phyloP scores from a whole-genome alignment of 2,329 filamentous ascomycete genomes.

The Dothideomycetes sp. region DNA sequence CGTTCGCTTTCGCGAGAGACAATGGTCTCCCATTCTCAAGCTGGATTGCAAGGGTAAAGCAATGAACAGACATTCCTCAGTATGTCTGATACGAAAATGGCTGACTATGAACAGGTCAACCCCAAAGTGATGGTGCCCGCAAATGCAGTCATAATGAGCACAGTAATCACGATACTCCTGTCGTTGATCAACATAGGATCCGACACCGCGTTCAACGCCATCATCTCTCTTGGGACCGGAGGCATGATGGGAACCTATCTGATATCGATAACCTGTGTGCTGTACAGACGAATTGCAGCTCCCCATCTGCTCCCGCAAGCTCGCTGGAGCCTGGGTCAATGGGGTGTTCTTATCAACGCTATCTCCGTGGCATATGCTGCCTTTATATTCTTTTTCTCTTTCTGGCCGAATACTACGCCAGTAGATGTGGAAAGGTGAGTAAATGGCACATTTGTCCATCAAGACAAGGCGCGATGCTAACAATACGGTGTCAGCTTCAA shows the following conservation, averaged over 20 bases:
- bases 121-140: conserved; percentile 8
- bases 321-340: conserved; percentile 28
- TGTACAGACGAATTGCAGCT: conserved; percentile 26
- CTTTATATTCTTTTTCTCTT: not conserved
- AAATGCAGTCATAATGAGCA: conserved; percentile 11
- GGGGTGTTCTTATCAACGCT: conserved; percentile 27
- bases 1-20: conserved; percentile 33
- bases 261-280: conserved; percentile 28
- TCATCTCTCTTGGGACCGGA: conserved; percentile 26
- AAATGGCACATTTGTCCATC: too few species aligned
- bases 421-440: conserved; percentile 2
- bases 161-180: conserved; percentile 10
- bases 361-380: conserved; percentile 23
- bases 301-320: conserved; percentile 26
- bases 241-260: conserved; percentile 30
- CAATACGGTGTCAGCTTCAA: conserved; percentile 20
- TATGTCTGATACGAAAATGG: too few species aligned
- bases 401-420: conserved; percentile 6
- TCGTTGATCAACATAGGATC: conserved; percentile 14
- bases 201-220: conserved; percentile 11
- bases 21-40: conserved; percentile 27
- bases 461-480: too few species aligned
- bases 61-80: too few species aligned
- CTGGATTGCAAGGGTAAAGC: conserved; percentile 22
- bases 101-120: conserved; percentile 8